Conservation (phyloP, 306 rosid species). For the Mimosa pudica region DNA sequence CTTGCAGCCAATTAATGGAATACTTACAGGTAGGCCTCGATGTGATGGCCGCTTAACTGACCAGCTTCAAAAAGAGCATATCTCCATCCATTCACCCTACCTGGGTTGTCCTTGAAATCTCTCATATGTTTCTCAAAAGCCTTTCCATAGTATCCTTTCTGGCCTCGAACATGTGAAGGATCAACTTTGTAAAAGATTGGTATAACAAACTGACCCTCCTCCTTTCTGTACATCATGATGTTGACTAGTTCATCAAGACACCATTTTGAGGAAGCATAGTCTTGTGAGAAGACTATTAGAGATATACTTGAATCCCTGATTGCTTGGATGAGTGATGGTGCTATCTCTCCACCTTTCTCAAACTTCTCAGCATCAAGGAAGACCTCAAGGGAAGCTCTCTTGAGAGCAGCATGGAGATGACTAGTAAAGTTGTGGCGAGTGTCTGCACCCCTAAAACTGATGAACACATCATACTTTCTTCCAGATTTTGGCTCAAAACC, state of each 20-base stretch:
- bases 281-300: neutral
- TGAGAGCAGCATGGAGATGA: no score
- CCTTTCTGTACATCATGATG: neutral
- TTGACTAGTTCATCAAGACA: neutral
- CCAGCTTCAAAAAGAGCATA: neutral
- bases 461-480: no score
- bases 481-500: no score
- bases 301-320: neutral
- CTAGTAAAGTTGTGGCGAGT: no score
- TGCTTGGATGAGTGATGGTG: neutral
- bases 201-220: neutral
- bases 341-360: no score
- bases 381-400: no score
- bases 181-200: neutral
- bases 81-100: neutral
- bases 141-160: neutral
- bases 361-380: no score
- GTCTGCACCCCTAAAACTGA: no score
- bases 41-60: neutral
- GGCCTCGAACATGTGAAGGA: neutral
- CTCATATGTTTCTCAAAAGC: neutral
- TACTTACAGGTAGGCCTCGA: neutral
- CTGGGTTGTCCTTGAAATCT: no score
- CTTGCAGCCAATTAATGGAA: no score
- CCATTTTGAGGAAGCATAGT: conserved; percentile 6